Base-by-base conservation (phyloP, 1,284 basidiomycete species). In the Cryptococcus hybrid region DNA sequence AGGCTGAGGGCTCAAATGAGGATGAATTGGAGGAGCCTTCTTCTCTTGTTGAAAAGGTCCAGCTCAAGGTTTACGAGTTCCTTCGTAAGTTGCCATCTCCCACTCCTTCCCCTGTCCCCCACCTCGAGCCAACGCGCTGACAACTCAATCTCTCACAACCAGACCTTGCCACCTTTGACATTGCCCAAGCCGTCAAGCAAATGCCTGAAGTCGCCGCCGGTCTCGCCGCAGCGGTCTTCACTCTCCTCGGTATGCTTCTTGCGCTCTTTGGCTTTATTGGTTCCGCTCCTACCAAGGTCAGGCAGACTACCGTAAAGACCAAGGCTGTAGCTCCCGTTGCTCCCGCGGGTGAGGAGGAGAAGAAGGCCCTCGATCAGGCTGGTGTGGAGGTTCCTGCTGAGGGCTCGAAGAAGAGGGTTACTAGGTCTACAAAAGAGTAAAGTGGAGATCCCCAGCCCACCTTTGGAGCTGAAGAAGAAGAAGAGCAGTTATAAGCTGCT, bases 161-260 rank as follows among this genome's bases (percentile, higher is more conserved):
- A 69, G 68, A 69, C 56, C 69, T 75, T 55, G 65, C 63, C 46
- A 62, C 65, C 49, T 60, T 70, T 53, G 69, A 75, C 66, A 60
- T 68, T 45, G 49, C 64, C 67, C 84, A 81, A 58, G 94, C 88
- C 80, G 82, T 91, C 74, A 89, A 90, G 75, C 80, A 82, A 67
- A 88, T 89, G 80, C 92, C 92, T 54, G 88, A 92, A 78, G 90
- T 89, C 57, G 91, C 87, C 67, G 88, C 83, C 54, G 88, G 85
- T 62, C 81, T 95, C 61, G 82, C 81, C 60, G 86, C 86, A 59
- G 84, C 83, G 51, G 68, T 90, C 54, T 82, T 93, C 68, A 90
- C 88, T 47, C 74, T 94, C 67, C 84, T 96, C 72, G 88, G 88
- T 58, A 86, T 94, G 84, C 78, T 96, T 65, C 88, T 86, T 63